These are phyloP conservation scores for Globisporangium middletonii DNA, from an alignment of 352 stramenopile species.

Conservation along the genomic window DNA sequence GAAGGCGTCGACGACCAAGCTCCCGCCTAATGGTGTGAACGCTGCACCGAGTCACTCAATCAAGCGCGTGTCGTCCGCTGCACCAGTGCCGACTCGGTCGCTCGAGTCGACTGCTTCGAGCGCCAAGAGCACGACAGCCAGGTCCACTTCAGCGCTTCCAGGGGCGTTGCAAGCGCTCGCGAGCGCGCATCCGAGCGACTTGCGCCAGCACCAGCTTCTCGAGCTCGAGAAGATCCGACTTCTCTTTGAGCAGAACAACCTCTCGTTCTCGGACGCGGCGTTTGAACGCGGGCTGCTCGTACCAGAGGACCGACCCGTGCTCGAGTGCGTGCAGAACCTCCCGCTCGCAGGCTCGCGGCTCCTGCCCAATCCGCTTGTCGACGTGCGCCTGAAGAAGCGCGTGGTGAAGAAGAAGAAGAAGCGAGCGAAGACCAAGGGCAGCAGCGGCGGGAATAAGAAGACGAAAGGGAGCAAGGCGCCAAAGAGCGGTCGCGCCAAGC, in stretches of 20 bases:
- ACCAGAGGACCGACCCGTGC: constrained; percentile 43
- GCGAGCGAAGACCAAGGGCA: constrained; percentile 28
- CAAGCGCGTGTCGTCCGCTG: background rate
- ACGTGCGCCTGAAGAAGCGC: constrained; percentile 26
- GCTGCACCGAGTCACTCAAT: background rate
- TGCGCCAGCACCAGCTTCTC: constrained; percentile 43
- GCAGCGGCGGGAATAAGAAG: constrained; percentile 27
- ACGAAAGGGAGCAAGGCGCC: constrained; percentile 19
- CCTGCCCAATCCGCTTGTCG: constrained; percentile 36
- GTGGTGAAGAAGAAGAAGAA: constrained; percentile 39
- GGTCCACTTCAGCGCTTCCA: constrained; percentile 3
- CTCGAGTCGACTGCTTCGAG: background rate
- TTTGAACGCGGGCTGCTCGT: constrained; percentile 56
- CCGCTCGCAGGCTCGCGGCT: constrained; percentile 42
- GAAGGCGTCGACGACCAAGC: constrained; percentile 3
- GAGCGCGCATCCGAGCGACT: constrained; percentile 26
- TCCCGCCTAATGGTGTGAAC: background rate
- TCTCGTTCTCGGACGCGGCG: constrained; percentile 25
- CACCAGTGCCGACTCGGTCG: background rate
- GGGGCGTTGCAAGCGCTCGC: background rate
- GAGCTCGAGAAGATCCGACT: constrained; percentile 63
- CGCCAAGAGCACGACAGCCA: background rate
- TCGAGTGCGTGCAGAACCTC: constrained; percentile 47
- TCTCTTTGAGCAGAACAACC: constrained; percentile 47
- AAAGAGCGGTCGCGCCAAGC: constrained; percentile 14